A percentile compares a stretch with the other conserved stretches of the same genome.
These are phyloP conservation scores for Claviceps fusiformis DNA, from an alignment of 2,329 filamentous ascomycete species.

Conservation along the genomic window DNA sequence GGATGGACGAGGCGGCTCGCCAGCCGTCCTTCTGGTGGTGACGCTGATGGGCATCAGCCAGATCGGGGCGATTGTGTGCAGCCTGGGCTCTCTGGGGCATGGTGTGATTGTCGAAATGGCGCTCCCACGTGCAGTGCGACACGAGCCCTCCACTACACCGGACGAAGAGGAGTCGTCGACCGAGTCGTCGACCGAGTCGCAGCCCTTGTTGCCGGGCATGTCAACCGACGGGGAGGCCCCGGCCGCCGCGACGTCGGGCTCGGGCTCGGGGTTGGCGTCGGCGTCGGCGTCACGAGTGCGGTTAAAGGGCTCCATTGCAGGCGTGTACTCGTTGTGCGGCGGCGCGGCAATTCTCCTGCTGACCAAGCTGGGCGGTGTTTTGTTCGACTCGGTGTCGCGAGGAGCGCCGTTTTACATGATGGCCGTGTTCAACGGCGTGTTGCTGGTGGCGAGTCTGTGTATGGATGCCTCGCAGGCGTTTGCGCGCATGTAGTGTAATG, in stretches of 20 bases:
- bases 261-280: neutral
- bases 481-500: slow-evolving; percentile 10
- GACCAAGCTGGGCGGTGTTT: slow-evolving; percentile 75
- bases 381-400: slow-evolving; percentile 64
- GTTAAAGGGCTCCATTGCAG: slow-evolving; percentile 87
- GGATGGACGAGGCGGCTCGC: slow-evolving; percentile 52
- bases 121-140: slow-evolving; percentile 15
- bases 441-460: slow-evolving; percentile 44
- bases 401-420: slow-evolving; percentile 91
- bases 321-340: slow-evolving; percentile 83
- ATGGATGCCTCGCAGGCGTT: slow-evolving; percentile 34
- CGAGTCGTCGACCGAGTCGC: slow-evolving; percentile 22
- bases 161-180: slow-evolving; percentile 26
- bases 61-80: slow-evolving; percentile 93
- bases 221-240: slow-evolving; percentile 14
- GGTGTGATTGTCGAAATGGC: slow-evolving; percentile 57
- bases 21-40: slow-evolving; percentile 61
- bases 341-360: slow-evolving; percentile 81
- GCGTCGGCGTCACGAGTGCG: slow-evolving; percentile 32
- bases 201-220: slow-evolving; percentile 23
- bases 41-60: slow-evolving; percentile 80
- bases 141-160: slow-evolving; percentile 16
- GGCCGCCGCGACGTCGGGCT: neutral
- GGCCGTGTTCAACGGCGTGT: slow-evolving; percentile 67
- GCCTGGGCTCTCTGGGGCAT: slow-evolving; percentile 71